These are phyloP conservation scores for Viola pubescens DNA, from an alignment of 441 rosid genomes.

Conservation along the genomic window DNA sequence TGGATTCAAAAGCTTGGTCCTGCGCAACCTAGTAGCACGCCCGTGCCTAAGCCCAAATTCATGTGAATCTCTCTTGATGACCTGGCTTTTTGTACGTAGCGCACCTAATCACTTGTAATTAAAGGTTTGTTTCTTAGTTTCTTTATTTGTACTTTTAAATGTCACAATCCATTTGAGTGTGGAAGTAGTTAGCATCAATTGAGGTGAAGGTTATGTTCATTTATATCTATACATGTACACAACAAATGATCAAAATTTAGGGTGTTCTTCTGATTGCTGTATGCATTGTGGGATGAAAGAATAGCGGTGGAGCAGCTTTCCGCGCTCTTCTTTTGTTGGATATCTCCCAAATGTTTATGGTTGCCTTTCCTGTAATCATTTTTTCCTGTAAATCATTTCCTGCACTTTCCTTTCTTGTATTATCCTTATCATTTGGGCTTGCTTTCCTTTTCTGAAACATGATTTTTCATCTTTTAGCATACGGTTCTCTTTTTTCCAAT, in stretches of 20 bases:
- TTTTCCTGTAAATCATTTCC: too few species aligned
- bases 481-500: too few species aligned
- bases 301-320: neutral
- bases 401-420: too few species aligned
- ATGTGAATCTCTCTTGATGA: constrained; percentile 23
- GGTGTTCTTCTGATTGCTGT: constrained; percentile 9
- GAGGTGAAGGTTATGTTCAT: constrained; percentile 7
- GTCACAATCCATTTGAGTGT: constrained; percentile 23
- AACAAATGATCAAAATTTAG: constrained; percentile 17
- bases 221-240: constrained; percentile 11
- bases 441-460: too few species aligned
- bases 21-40: constrained; percentile 29
- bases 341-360: neutral
- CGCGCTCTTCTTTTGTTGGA: neutral
- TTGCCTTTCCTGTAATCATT: neutral
- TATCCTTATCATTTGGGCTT: neutral
- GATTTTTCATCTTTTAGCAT: neutral
- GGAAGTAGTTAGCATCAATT: constrained; percentile 26
- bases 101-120: constrained; percentile 32
- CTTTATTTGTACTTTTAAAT: constrained; percentile 21
- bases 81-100: constrained; percentile 26
- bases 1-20: constrained; percentile 92
- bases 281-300: constrained; percentile 7
- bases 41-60: constrained; percentile 61
- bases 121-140: constrained; percentile 24